Evolutionary conservation across 2,329 filamentous ascomycete species (phyloP).

Genomic region (Clarireedia hainanense): DNA sequence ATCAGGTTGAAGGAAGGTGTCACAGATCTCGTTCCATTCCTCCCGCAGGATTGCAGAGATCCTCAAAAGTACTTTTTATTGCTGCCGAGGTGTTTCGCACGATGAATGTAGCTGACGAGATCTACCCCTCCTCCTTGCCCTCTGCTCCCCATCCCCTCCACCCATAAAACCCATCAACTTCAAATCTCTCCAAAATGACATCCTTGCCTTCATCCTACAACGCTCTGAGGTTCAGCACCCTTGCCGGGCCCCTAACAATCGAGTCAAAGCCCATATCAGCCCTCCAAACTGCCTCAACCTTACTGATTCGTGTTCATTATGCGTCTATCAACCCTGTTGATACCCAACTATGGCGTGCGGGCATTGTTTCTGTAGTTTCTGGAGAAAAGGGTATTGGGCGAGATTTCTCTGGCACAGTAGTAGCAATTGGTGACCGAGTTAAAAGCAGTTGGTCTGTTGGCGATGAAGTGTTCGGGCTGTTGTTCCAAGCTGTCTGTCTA

Average conservation of each 20-base stretch:
- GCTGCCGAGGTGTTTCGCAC: not conserved
- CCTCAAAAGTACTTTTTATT: no score
- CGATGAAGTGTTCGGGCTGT: constrained; percentile 31
- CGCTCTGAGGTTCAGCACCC: constrained; percentile 16
- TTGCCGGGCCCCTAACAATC: constrained; percentile 15
- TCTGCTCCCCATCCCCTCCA: not conserved
- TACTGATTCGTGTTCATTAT: constrained; percentile 24
- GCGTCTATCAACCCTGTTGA: constrained; percentile 28
- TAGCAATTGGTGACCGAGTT: constrained; percentile 29
- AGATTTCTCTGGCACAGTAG: constrained; percentile 28
- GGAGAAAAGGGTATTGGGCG: constrained; percentile 26
- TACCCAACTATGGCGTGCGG: constrained; percentile 25
- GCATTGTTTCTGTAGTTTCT: constrained; percentile 20
- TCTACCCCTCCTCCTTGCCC: not conserved
- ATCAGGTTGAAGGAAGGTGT: no score
- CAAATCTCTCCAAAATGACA: not conserved
- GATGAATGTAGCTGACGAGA: not conserved
- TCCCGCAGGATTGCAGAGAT: no score
- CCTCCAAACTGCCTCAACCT: constrained; percentile 18
- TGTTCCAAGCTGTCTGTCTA: constrained; percentile 21
- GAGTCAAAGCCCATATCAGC: constrained; percentile 19
- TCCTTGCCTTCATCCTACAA: constrained; percentile 1
- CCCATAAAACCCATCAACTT: not conserved
- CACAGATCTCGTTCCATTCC: no score
- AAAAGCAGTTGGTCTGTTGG: constrained; percentile 27